A percentile compares a stretch with the other conserved stretches of the same genome.
phyloP scores from a whole-genome alignment of 805 yeast species.

The Debaryomyces maramus region DNA sequence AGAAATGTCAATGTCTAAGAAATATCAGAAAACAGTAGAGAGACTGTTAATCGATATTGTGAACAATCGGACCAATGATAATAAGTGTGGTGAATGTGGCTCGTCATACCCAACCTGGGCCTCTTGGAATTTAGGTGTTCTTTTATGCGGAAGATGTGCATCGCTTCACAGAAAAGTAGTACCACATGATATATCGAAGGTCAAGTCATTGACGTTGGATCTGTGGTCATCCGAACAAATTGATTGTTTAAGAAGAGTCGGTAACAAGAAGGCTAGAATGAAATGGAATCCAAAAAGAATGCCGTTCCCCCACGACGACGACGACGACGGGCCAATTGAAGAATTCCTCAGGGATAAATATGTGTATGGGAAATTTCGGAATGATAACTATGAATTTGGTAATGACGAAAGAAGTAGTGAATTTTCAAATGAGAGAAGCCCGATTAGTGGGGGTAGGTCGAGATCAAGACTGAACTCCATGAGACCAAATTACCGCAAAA shows the following conservation, averaged over 20 bases:
- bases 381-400: slow-evolving; percentile 37
- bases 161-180: slow-evolving; percentile 65
- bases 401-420: slow-evolving; percentile 28
- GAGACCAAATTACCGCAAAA: slow-evolving; percentile 21
- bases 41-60: slow-evolving; percentile 58
- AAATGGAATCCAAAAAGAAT: slow-evolving; percentile 68
- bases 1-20: slow-evolving; percentile 19
- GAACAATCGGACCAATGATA: slow-evolving; percentile 57
- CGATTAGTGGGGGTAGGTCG: slow-evolving; percentile 8
- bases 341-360: slow-evolving; percentile 68
- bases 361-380: slow-evolving; percentile 57
- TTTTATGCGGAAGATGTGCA: slow-evolving; percentile 85
- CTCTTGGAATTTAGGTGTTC: slow-evolving; percentile 56
- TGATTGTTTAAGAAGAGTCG: slow-evolving; percentile 44
- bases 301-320: slow-evolving; percentile 76
- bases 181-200: slow-evolving; percentile 60
- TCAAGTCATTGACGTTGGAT: slow-evolving; percentile 74
- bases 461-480: slow-evolving; percentile 23
- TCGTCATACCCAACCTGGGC: slow-evolving; percentile 65
- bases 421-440: slow-evolving; percentile 20
- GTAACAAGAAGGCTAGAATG: slow-evolving; percentile 60
- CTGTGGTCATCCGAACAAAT: slow-evolving; percentile 63
- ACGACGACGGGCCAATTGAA: slow-evolving; percentile 55
- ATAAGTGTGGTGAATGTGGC: slow-evolving; percentile 80
- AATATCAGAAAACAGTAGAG: slow-evolving; percentile 46